Base-by-base conservation (phyloP, 768 basidiomycete genomes). In the Zangia roseola region DNA sequence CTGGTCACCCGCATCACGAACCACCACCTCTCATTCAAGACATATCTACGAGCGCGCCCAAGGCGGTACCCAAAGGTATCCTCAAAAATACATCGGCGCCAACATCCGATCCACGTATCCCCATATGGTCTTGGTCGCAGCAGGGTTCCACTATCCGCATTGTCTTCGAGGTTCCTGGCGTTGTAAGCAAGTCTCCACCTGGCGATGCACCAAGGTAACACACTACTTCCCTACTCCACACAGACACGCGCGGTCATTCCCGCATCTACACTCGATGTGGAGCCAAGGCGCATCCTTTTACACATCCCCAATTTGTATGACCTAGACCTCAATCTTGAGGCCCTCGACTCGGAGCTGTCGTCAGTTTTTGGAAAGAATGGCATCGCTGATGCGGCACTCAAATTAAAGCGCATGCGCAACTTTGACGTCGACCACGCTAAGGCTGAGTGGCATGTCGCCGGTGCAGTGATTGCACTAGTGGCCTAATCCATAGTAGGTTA, bases 381-480 rank as follows among this genome's bases (percentile, higher is more conserved):
- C 14, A 58, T 61, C 40, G 36, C 44, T 23, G 41, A 61, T 47
- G 54, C 66, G 50, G 56, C 73, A 52, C 60, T 86, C 43, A 66
- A 61, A 49, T 71, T 88, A 31, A 86, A 86, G 57, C 74, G 80
- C 36, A 74, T 78, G 57, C 70, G 81, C 6, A 72, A 74, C 33
- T 73, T 89, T 14, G 74, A 86, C 48, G 79, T 88, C 0, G 84
- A 87, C 20, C 63, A 58, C 2, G 86, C 86, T 0, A 69, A 61
- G 39, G 86, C 85, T 7, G 82, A 88, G 62, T 91, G 88, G 88
- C 74, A 71, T 28, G 74, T 87, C 19, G 77, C 69, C 6, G 78
- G 84, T 39, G 72, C 69, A 8, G 52, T 68, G 38, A 61, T 90
- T 43, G 62, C 81, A 5, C 58, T 88, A 13, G 59, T 67, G 41